Evolutionary conservation across 83 land plant genomes (phyloP).

Genomic region (Larix sibirica): DNA sequence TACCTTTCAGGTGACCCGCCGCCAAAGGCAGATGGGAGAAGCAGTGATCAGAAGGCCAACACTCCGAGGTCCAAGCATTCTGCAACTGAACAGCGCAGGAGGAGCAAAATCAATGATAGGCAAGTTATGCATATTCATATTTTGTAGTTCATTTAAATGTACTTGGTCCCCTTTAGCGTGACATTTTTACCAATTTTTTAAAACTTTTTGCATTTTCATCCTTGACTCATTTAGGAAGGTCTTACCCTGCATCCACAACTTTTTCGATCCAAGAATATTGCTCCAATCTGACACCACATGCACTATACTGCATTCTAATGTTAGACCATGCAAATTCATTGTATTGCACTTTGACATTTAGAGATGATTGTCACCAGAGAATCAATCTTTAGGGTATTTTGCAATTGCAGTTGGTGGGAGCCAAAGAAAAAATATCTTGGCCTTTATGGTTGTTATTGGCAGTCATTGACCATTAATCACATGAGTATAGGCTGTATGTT

Average conservation of each 20-base stretch:
- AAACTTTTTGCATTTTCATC: not conserved
- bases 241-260: not conserved
- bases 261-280: not conserved
- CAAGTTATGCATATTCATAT: constrained; percentile 2
- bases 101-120: constrained; percentile 83
- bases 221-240: not conserved
- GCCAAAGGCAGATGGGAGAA: constrained; percentile 39
- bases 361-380: not conserved
- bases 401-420: not conserved
- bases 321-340: not conserved
- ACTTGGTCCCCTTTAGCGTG: not conserved
- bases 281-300: not conserved
- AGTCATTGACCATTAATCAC: not conserved
- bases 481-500: not conserved
- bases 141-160: too few species aligned
- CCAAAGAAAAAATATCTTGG: not conserved
- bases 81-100: constrained; percentile 74
- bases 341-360: not conserved
- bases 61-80: constrained; percentile 77
- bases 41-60: constrained; percentile 46
- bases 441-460: not conserved
- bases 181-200: not conserved
- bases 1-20: constrained; percentile 20
- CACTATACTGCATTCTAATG: not conserved
- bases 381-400: not conserved